Base-by-base conservation (phyloP, 441 rosid genomes). In the Kokia cookei region DNA sequence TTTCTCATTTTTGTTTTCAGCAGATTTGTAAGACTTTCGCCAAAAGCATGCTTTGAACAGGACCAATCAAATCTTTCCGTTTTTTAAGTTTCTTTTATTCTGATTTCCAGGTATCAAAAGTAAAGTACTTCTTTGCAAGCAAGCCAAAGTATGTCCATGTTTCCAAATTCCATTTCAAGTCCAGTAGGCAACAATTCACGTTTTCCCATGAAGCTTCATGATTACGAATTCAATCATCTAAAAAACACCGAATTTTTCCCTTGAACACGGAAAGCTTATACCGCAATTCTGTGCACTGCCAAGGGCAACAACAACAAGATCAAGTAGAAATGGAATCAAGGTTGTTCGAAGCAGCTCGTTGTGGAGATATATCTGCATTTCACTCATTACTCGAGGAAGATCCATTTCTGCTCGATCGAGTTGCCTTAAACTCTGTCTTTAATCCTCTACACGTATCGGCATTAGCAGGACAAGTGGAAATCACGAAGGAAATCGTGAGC, bases 331-430 rank as follows among this genome's bases (percentile, higher is more conserved):
- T 76, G 82, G 80, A 81, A 15, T 48, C 19, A 40, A 75, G 71
- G 66, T 71, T 79, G 66, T 2, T 64, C 7, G 81, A 73, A 72
- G 78, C 80, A 27, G 74, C 78, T 79, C 75, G 58, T 45, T 54
- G 60, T 3, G 82, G 85, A 69, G 47, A 80, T 47, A 22, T 64
- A 6, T 54, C 70, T 7, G 14, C 54, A 26, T 69, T 80, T 60
- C 77, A 19, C 32, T 66, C 65, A 53, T 42, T 76, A 7, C 74
- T 82, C 2, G 48, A 0, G 4, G 76, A 76, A 60, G 73, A 78
- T 54, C 82, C 84, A 2, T 60, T 75, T 0, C 27, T 72, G 24
- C 83, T 85, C 15, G 35, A 72, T 12, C 54, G 35, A 2, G 11
- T 50, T 15, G 43, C 76, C 19, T 51, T 72, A 12, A 14, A 68